A percentile compares a stretch with the other conserved stretches of the same genome.
These are phyloP conservation scores for Zizania palustris DNA, from an alignment of 202 grass and related monocot species.

Conservation along the genomic window DNA sequence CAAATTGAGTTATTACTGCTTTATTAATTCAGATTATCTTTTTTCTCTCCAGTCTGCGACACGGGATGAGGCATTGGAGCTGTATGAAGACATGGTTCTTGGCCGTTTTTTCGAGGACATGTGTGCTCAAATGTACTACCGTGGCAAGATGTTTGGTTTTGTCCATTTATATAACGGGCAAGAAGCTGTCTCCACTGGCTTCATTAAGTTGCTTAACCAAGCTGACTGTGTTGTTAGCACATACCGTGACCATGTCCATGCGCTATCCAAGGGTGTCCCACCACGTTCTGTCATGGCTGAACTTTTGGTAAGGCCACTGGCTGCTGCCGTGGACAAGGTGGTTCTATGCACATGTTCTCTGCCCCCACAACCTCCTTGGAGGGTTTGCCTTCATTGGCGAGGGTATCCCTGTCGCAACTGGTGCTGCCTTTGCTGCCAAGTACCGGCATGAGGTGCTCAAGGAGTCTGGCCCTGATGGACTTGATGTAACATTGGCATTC, in stretches of 20 bases:
- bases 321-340: slow-evolving; percentile 94
- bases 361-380: slow-evolving; percentile 83
- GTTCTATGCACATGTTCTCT: slow-evolving; percentile 99
- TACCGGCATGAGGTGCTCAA: slow-evolving; percentile 98
- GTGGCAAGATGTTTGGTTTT: slow-evolving; percentile 98
- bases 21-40: not conserved
- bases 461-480: slow-evolving; percentile 71
- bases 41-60: slow-evolving; percentile 54
- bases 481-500: slow-evolving; percentile 91
- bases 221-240: slow-evolving; percentile 87
- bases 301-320: slow-evolving; percentile 92
- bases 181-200: slow-evolving; percentile 94
- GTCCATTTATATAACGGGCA: slow-evolving; percentile 98
- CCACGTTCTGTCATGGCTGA: slow-evolving; percentile 89
- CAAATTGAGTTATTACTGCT: not conserved
- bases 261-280: slow-evolving; percentile 85
- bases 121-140: slow-evolving; percentile 99
- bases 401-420: slow-evolving; percentile 92
- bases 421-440: slow-evolving; percentile 92
- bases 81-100: slow-evolving; percentile 95
- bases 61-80: slow-evolving; percentile 70
- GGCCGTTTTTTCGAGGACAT: slow-evolving; percentile 91
- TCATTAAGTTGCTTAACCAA: slow-evolving; percentile 84
- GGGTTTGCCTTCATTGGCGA: slow-evolving; percentile 98
- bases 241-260: slow-evolving; percentile 93